These are phyloP conservation scores for Mollisia scopiformis DNA, from an alignment of 2,329 filamentous ascomycete genomes.

Conservation along the genomic window DNA sequence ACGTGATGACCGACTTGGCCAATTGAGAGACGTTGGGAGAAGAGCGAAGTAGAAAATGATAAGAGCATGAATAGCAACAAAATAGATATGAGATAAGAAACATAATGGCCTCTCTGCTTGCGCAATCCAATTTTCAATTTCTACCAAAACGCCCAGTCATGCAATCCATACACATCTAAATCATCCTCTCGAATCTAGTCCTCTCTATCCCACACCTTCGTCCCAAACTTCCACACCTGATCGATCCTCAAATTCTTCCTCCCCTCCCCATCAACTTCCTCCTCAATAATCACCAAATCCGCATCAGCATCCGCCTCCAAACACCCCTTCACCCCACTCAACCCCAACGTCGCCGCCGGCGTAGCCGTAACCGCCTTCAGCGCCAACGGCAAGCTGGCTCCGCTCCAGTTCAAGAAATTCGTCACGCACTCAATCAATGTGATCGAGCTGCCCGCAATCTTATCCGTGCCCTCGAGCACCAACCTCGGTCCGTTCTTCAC, in stretches of 20 bases:
- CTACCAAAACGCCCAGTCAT: not conserved
- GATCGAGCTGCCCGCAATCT: constrained; percentile 75
- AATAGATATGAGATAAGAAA: not conserved
- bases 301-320: constrained; percentile 66
- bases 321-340: constrained; percentile 68
- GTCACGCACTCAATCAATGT: constrained; percentile 81
- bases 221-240: constrained; percentile 35
- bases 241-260: constrained; percentile 47
- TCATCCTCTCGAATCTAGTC: not conserved
- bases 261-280: constrained; percentile 48
- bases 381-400: constrained; percentile 67
- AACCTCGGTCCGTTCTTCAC: constrained; percentile 74
- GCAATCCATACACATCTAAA: not conserved
- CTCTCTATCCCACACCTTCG: constrained; percentile 14
- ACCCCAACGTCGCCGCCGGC: constrained; percentile 75
- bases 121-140: not conserved
- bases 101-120: no score
- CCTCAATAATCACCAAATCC: constrained; percentile 69
- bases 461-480: constrained; percentile 76
- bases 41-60: not conserved
- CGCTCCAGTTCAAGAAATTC: constrained; percentile 79
- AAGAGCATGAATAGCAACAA: not conserved
- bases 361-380: constrained; percentile 75
- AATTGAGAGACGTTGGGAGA: not conserved
- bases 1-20: not conserved